Conservation (phyloP, 805 yeast species). For the Hagleromyces aurorensis region DNA sequence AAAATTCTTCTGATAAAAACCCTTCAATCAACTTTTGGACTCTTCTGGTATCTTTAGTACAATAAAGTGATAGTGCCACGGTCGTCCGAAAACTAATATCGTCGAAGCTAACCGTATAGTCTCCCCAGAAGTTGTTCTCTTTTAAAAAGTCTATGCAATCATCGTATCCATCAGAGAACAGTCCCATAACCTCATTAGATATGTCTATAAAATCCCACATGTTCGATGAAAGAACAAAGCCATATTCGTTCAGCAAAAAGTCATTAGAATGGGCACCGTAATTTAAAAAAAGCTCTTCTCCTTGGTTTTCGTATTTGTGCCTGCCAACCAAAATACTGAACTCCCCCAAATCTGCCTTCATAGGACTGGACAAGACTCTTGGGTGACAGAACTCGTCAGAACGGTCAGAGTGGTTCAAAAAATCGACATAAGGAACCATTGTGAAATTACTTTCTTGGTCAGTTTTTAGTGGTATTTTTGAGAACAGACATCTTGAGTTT, state of each 20-base stretch:
- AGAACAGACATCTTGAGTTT: constrained; percentile 85
- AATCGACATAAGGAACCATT: constrained; percentile 86
- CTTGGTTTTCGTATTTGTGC: constrained; percentile 13
- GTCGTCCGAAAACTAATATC: constrained; percentile 65
- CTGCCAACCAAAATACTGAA: constrained; percentile 26
- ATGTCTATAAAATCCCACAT: constrained; percentile 68
- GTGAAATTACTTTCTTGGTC: constrained; percentile 59
- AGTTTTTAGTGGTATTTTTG: constrained; percentile 51
- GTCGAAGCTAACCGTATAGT: constrained; percentile 52
- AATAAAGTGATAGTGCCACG: constrained; percentile 58
- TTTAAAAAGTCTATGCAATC: constrained; percentile 40
- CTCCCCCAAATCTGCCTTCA: constrained; percentile 13
- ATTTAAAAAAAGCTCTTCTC: constrained; percentile 58
- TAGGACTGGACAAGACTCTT: constrained; percentile 29
- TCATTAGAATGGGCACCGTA: constrained; percentile 90
- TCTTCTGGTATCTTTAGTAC: constrained; percentile 17
- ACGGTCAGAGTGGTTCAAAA: constrained; percentile 58
- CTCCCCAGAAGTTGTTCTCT: constrained; percentile 54
- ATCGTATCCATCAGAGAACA: constrained; percentile 27
- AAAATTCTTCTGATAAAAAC: constrained; percentile 24
- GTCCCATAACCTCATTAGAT: constrained; percentile 33
- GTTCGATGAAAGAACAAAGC: constrained; percentile 56
- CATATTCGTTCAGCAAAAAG: constrained; percentile 78
- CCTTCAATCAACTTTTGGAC: constrained; percentile 25
- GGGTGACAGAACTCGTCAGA: constrained; percentile 46